Conservation (phyloP, 345 rosid species). For the Moricandia arvensis region DNA sequence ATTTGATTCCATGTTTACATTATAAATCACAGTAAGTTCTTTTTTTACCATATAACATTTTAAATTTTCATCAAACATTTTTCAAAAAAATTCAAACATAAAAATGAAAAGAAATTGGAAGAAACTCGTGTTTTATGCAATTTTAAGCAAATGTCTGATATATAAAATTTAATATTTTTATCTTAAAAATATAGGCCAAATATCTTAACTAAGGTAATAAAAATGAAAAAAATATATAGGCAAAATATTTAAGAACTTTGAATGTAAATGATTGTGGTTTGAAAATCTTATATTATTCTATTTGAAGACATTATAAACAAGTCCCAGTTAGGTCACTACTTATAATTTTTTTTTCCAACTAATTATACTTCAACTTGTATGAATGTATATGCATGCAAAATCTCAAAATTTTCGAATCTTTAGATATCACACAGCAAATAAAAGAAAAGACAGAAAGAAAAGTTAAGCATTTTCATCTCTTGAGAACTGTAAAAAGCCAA, state of each 20-base stretch:
- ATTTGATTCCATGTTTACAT: neutral
- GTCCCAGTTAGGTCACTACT: neutral
- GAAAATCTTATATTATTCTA: neutral
- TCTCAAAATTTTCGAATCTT: conserved; percentile 28
- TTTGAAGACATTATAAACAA: neutral
- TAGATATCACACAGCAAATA: conserved; percentile 11
- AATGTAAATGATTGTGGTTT: conserved; percentile 26
- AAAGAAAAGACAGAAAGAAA: conserved; percentile 14
- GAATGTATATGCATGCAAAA: conserved; percentile 6
- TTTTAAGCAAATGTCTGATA: neutral
- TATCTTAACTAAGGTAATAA: neutral
- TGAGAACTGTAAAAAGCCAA: conserved; percentile 28
- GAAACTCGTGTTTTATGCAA: neutral
- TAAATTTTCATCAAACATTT: neutral
- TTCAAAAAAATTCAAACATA: neutral
- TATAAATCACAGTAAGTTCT: neutral
- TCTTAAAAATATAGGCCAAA: neutral
- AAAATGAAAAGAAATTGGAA: neutral
- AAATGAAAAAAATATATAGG: conserved; percentile 5
- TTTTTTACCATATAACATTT: neutral
- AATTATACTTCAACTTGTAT: conserved; percentile 15
- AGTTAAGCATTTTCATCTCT: conserved; percentile 23
- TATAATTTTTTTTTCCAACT: too few relatives aligned
- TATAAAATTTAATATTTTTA: neutral
- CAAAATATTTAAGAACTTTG: neutral